Conservation (phyloP, 371 early-diverging fungal species). For the Smittium culicis region DNA sequence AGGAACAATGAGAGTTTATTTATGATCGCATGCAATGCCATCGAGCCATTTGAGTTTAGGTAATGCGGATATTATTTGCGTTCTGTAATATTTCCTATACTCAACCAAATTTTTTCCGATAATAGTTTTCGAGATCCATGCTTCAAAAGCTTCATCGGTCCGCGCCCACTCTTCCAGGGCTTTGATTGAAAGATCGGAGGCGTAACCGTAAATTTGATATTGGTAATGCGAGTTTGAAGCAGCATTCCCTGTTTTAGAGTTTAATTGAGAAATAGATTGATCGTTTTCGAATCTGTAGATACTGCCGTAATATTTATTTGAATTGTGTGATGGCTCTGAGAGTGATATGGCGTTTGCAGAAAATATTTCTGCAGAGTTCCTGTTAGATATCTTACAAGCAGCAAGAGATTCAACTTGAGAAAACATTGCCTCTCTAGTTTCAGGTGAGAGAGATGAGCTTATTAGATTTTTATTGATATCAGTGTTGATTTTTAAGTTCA, state of each 20-base stretch:
- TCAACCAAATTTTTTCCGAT: not conserved
- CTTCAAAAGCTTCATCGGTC: not conserved
- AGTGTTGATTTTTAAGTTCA: not conserved
- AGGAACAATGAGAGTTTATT: too few species aligned
- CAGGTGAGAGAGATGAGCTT: not conserved
- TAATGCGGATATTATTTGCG: not conserved
- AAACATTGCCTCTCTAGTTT: not conserved
- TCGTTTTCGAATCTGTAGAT: not conserved
- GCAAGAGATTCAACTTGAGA: not conserved
- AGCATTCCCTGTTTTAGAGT: too few species aligned
- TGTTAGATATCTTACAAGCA: not conserved
- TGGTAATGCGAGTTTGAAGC: not conserved
- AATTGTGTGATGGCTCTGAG: not conserved
- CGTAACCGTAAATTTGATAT: not conserved
- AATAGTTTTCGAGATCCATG: not conserved
- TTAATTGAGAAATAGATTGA: not conserved
- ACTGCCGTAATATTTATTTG: not conserved
- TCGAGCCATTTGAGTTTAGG: slow-evolving; percentile 6
- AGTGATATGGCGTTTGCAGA: too few species aligned
- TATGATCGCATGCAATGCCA: slow-evolving; percentile 2
- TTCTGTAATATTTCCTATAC: not conserved
- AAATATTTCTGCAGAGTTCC: not conserved
- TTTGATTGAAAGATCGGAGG: not conserved
- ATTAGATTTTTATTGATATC: not conserved
- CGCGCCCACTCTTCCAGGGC: not conserved